Percentiles rank a stretch among this genome's conserved stretches.
These are phyloP conservation scores for Akanthomyces dipterigenus DNA, from an alignment of 2,329 filamentous ascomycete genomes.

Conservation along the genomic window DNA sequence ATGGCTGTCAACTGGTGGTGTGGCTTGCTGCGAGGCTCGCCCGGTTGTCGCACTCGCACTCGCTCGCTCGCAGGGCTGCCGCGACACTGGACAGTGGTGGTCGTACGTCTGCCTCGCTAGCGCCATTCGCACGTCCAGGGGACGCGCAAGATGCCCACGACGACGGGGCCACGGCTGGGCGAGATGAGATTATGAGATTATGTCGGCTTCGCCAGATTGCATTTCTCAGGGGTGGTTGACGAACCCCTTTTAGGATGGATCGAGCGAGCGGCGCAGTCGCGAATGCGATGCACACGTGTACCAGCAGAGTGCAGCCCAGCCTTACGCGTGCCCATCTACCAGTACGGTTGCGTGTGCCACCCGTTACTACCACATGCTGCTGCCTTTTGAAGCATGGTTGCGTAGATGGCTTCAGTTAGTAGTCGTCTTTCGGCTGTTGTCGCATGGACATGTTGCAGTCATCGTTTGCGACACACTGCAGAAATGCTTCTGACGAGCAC, in stretches of 20 bases:
- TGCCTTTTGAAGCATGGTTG: slow-evolving; percentile 1
- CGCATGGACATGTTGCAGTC: no score
- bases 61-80: neutral
- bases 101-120: neutral
- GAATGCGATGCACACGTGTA: neutral
- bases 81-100: no score
- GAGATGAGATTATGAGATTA: neutral
- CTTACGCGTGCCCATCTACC: neutral
- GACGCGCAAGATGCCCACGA: slow-evolving; percentile 1
- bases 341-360: neutral
- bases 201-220: neutral
- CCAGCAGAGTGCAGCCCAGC: neutral
- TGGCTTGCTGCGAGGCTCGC: neutral
- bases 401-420: neutral
- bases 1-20: no score
- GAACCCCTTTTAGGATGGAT: no score
- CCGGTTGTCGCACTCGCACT: neutral
- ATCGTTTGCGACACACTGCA: no score
- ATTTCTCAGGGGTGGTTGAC: neutral
- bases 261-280: neutral
- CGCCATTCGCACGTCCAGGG: neutral
- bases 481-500: no score
- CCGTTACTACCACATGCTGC: neutral
- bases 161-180: neutral
- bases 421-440: no score